Conservation (phyloP, 2,329 filamentous ascomycete genomes). For the Exophiala bonariae region DNA sequence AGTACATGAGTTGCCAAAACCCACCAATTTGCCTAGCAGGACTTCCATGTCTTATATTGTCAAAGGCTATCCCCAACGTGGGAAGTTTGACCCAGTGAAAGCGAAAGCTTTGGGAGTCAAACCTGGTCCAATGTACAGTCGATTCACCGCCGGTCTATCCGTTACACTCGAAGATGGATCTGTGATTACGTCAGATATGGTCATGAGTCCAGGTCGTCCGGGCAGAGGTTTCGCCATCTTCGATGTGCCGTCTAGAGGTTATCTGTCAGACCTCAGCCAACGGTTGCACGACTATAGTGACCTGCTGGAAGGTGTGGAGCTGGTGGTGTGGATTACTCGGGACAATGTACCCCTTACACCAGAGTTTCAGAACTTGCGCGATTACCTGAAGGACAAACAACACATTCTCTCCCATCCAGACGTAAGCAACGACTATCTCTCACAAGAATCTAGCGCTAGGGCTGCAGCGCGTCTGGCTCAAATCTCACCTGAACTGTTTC, state of each 20-base stretch:
- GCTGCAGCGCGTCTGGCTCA: slow-evolving; percentile 69
- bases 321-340: slow-evolving; percentile 81
- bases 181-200: slow-evolving; percentile 81
- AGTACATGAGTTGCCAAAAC: slow-evolving; percentile 66
- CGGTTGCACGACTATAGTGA: slow-evolving; percentile 44
- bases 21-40: slow-evolving; percentile 55
- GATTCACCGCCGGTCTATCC: slow-evolving; percentile 62
- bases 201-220: slow-evolving; percentile 66
- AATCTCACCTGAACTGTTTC: slow-evolving; percentile 74
- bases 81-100: slow-evolving; percentile 71
- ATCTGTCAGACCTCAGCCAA: slow-evolving; percentile 68
- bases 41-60: slow-evolving; percentile 84
- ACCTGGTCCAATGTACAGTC: slow-evolving; percentile 58
- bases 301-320: slow-evolving; percentile 66
- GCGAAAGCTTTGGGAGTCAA: slow-evolving; percentile 67
- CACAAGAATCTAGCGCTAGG: slow-evolving; percentile 65
- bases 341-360: slow-evolving; percentile 63
- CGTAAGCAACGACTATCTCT: slow-evolving; percentile 71
- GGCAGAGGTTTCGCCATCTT: slow-evolving; percentile 77
- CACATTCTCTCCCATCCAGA: slow-evolving; percentile 80
- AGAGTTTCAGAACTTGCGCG: slow-evolving; percentile 69
- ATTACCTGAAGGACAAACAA: slow-evolving; percentile 58
- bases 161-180: slow-evolving; percentile 65
- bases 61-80: slow-evolving; percentile 71
- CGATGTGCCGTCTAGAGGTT: slow-evolving; percentile 71